Base-by-base conservation (phyloP, 164 flowering plant species). In the Tinospora cordifolia region DNA sequence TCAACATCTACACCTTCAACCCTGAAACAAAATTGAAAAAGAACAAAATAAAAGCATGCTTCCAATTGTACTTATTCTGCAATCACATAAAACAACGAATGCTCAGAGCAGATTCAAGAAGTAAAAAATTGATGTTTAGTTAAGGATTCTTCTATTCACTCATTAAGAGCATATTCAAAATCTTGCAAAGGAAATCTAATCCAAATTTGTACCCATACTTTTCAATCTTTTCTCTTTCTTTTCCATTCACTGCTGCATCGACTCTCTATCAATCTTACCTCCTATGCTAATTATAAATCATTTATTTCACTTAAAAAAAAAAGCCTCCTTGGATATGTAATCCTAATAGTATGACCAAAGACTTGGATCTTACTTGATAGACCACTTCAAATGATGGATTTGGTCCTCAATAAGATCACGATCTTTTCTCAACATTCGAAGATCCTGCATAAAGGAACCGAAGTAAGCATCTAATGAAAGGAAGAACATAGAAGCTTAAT, bases 361-460 rank as follows among this genome's bases (percentile, higher is more conserved):
- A 59, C 3, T 27, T 44, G 15, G 49, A 63, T 69, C 84, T 77
- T 82, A 90, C 98, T 81, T 85, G 60, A 88, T 83, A 69, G 88
- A 91, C 98, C 98, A 92, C 78, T 81, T 86, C 59, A 92, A 66
- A 79, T 84, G 97, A 80, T 94, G 96, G 62, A 92, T 86, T 69
- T 88, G 79, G 76, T 94, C 94, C 80, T 94, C 98, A 76, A 94
- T 81, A 11, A 65, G 76, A 79, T 88, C 97, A 14, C 97, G 93
- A 70, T 90, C 81, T 71, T 76, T 84, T 75, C 96, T 81, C 74
- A 90, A 68, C 67, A 70, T 36, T 34, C 78, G 84, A 72, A 88
- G 89, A 82, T 83, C 69, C 96, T 88, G 85, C 75, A 75, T 2
- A 30, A 68, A 70, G 64, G 66, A 51, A 75, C 8, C 60, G 17